phyloP scores from a whole-genome alignment of 495 filamentous ascomycete genomes.

The Pyrenopolyporus hunteri region DNA sequence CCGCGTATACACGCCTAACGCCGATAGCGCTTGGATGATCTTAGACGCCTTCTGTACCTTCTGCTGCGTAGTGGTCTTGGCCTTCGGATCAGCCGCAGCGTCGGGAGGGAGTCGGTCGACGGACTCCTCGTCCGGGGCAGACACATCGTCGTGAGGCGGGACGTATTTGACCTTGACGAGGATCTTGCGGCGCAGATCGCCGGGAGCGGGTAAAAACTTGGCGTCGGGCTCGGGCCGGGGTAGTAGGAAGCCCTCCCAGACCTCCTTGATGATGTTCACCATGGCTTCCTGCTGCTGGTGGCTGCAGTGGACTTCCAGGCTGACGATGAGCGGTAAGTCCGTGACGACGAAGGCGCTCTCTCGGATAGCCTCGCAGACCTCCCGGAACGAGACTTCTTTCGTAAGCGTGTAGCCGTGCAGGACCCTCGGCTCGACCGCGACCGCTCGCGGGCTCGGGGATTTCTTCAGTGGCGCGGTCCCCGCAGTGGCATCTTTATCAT shows the following conservation, averaged over 20 bases:
- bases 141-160: slow-evolving; percentile 50
- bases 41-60: slow-evolving; percentile 62
- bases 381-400: slow-evolving; percentile 81
- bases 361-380: slow-evolving; percentile 79
- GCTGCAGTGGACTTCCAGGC: slow-evolving; percentile 84
- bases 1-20: slow-evolving; percentile 81
- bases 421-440: slow-evolving; percentile 71
- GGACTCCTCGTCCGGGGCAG: slow-evolving; percentile 33
- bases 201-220: slow-evolving; percentile 65
- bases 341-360: slow-evolving; percentile 75
- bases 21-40: slow-evolving; percentile 74
- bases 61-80: slow-evolving; percentile 37
- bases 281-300: slow-evolving; percentile 82
- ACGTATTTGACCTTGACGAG: slow-evolving; percentile 88
- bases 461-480: slow-evolving; percentile 27
- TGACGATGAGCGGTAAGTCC: slow-evolving; percentile 84
- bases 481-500: not conserved
- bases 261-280: slow-evolving; percentile 84
- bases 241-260: slow-evolving; percentile 74
- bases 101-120: slow-evolving; percentile 21
- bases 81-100: slow-evolving; percentile 11
- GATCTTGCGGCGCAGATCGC: slow-evolving; percentile 74
- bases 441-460: slow-evolving; percentile 42
- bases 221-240: slow-evolving; percentile 59
- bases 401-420: slow-evolving; percentile 91